Conservation (phyloP, 371 early-diverging fungal species). For the Lichtheimia hyalospora region DNA sequence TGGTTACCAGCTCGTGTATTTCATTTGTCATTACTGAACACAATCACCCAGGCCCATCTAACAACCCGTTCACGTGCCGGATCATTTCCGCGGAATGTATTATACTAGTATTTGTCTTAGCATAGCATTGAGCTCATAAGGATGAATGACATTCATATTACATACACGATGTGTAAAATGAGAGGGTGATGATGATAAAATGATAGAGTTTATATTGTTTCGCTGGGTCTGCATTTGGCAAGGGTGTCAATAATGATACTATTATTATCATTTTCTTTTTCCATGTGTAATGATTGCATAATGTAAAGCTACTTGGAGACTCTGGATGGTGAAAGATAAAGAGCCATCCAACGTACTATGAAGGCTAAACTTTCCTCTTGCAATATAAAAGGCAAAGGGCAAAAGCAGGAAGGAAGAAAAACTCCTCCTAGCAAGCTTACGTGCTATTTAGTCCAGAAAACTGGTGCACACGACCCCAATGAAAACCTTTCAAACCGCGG, state of each 20-base stretch:
- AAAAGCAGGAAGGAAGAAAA: conserved; percentile 37
- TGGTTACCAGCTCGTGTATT: too few relatives aligned
- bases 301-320: conserved; percentile 53
- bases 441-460: not conserved
- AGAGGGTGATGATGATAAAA: too few relatives aligned
- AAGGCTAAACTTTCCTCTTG: conserved; percentile 33
- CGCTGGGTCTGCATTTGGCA: too few relatives aligned
- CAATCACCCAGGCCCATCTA: not conserved
- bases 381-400: conserved; percentile 27
- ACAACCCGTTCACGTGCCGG: too few relatives aligned
- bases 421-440: conserved; percentile 25
- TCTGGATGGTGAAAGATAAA: conserved; percentile 30
- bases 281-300: conserved; percentile 3
- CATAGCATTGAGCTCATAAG: too few relatives aligned
- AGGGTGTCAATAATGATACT: not conserved
- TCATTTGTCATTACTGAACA: too few relatives aligned
- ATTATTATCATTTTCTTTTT: conserved; percentile 6
- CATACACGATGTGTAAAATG: too few relatives aligned
- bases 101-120: too few relatives aligned
- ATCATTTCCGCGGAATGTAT: too few relatives aligned
- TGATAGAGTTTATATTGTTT: too few relatives aligned
- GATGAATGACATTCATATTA: too few relatives aligned
- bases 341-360: conserved; percentile 44
- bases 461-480: not conserved
- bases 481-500: not conserved